These are phyloP conservation scores for Exobasidium rhododendri DNA, from an alignment of 1,284 basidiomycete species.

Conservation along the genomic window DNA sequence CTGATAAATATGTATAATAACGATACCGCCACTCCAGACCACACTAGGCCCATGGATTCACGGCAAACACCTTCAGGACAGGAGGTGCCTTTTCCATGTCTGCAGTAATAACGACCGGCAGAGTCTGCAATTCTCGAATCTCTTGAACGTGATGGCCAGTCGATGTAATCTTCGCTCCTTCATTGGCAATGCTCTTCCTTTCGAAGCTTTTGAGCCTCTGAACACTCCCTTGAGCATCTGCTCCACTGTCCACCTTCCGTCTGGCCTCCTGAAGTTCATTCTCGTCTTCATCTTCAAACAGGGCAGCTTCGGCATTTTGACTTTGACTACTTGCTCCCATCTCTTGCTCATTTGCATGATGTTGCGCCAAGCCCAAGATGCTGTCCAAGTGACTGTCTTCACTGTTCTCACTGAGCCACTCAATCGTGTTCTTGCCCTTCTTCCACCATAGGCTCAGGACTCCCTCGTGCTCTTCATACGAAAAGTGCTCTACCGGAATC, in stretches of 20 bases:
- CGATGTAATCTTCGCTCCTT: slow-evolving; percentile 22
- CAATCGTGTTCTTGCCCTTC: slow-evolving; percentile 71
- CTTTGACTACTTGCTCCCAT: slow-evolving; percentile 47
- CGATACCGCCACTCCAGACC: too few species aligned
- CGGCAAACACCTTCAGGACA: slow-evolving; percentile 40
- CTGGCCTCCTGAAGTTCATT: slow-evolving; percentile 28
- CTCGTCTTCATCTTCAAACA: slow-evolving; percentile 47
- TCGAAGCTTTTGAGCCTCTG: slow-evolving; percentile 32
- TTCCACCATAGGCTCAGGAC: slow-evolving; percentile 76
- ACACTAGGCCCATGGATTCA: slow-evolving; percentile 19
- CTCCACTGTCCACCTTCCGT: slow-evolving; percentile 27
- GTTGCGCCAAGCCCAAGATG: slow-evolving; percentile 35
- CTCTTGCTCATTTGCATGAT: slow-evolving; percentile 23
- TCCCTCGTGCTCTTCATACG: slow-evolving; percentile 87
- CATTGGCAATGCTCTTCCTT: slow-evolving; percentile 26
- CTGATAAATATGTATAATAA: too few species aligned
- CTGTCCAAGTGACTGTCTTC: slow-evolving; percentile 60
- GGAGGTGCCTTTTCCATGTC: slow-evolving; percentile 50
- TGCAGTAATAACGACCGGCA: slow-evolving; percentile 44
- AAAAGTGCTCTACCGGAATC: slow-evolving; percentile 82
- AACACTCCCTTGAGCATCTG: slow-evolving; percentile 27
- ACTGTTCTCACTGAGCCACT: slow-evolving; percentile 86
- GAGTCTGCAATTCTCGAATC: slow-evolving; percentile 37
- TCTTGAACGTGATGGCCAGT: slow-evolving; percentile 28
- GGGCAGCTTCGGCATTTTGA: slow-evolving; percentile 39